Evolutionary conservation across 2,329 filamentous ascomycete genomes (phyloP).

Genomic region (Xylaria sp.): DNA sequence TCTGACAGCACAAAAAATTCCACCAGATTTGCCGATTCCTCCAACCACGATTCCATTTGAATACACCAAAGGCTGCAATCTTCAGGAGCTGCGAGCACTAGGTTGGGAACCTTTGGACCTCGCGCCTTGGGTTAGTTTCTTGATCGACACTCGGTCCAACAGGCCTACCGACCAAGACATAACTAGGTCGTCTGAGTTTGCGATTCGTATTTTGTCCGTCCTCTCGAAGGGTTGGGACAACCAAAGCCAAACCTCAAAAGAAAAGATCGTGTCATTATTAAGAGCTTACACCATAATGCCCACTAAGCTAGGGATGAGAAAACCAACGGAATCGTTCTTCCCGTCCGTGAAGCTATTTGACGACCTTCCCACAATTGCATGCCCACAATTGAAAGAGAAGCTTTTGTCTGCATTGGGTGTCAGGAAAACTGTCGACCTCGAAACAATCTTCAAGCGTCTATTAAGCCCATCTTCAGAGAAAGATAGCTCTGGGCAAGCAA

Average conservation of each 20-base stretch:
- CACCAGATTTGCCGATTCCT: conserved; percentile 82
- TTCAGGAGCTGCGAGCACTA: conserved; percentile 78
- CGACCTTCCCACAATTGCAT: conserved; percentile 84
- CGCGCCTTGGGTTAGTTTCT: conserved; percentile 84
- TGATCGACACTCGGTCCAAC: conserved; percentile 74
- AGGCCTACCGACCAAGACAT: conserved; percentile 74
- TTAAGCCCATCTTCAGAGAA: conserved; percentile 68
- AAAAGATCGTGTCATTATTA: conserved; percentile 72
- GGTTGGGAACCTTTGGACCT: conserved; percentile 89
- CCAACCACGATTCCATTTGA: conserved; percentile 84
- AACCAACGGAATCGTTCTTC: conserved; percentile 89
- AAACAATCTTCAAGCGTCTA: conserved; percentile 90
- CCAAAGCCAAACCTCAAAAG: conserved; percentile 74
- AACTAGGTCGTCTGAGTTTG: conserved; percentile 77
- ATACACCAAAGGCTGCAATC: conserved; percentile 78
- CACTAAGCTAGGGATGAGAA: conserved; percentile 89
- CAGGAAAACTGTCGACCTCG: conserved; percentile 92
- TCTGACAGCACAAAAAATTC: conserved; percentile 80
- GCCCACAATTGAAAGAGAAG: conserved; percentile 88
- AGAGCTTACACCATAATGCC: conserved; percentile 81
- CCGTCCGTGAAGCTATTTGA: conserved; percentile 94
- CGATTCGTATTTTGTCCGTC: conserved; percentile 79
- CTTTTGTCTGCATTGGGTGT: conserved; percentile 86
- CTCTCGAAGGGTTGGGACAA: conserved; percentile 92
- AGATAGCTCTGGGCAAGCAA: conserved; percentile 64